phyloP scores from a whole-genome alignment of 176 grass and related monocot genomes.

The Oryza meyeriana region DNA sequence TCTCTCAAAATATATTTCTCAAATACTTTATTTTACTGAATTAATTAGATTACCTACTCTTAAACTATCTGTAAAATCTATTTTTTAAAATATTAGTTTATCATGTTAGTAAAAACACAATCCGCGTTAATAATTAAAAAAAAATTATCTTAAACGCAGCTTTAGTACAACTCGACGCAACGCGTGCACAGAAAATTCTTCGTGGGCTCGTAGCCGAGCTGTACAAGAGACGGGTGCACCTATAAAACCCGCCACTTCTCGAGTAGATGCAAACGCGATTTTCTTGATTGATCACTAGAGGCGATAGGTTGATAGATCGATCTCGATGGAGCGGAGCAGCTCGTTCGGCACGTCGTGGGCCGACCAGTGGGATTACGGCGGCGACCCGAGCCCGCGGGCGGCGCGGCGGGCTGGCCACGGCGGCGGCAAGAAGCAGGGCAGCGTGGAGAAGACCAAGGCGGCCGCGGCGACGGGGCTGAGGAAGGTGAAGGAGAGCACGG shows the following conservation, averaged over 20 bases:
- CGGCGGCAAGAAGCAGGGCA: conserved; percentile 34
- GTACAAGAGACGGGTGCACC: not conserved
- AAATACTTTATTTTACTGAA: too few relatives aligned
- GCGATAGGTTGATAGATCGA: not conserved
- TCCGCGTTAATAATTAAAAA: too few relatives aligned
- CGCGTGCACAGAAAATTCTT: conserved; percentile 3
- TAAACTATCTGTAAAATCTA: too few relatives aligned
- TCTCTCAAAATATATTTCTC: too few relatives aligned
- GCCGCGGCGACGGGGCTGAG: conserved; percentile 55
- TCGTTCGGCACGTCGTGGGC: conserved; percentile 83
- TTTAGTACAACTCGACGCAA: too few relatives aligned
- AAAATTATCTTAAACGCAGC: too few relatives aligned
- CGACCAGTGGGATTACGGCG: conserved; percentile 88
- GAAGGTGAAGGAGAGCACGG: conserved; percentile 85
- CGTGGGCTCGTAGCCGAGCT: not conserved
- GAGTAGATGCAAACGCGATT: not conserved
- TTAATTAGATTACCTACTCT: too few relatives aligned
- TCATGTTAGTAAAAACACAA: too few relatives aligned
- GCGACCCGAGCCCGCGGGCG: conserved; percentile 34
- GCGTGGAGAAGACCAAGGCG: conserved; percentile 70
- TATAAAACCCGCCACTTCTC: conserved; percentile 19
- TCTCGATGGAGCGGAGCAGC: conserved; percentile 58
- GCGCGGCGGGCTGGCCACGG: not conserved
- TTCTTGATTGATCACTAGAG: not conserved
- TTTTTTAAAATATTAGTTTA: too few relatives aligned